These are phyloP conservation scores for Phialophora chinensis DNA, from an alignment of 2,329 filamentous ascomycete genomes.

Conservation along the genomic window DNA sequence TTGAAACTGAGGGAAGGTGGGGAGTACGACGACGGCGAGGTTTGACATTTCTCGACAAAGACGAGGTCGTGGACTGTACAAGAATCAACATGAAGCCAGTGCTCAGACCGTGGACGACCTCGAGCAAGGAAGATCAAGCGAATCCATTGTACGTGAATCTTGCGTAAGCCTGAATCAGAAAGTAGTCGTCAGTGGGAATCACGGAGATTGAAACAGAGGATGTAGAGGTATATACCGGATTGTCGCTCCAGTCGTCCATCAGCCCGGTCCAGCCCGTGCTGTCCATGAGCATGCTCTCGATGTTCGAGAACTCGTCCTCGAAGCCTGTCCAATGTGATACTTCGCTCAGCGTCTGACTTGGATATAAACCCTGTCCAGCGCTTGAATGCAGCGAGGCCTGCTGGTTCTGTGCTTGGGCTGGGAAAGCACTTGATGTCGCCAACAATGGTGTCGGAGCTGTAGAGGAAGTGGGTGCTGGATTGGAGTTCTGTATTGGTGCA, in stretches of 20 bases:
- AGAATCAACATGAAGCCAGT: not conserved
- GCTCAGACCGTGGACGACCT: constrained; percentile 21
- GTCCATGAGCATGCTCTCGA: constrained; percentile 17
- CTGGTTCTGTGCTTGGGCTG: constrained; percentile 4
- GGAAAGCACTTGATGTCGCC: not conserved
- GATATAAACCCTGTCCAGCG: not conserved
- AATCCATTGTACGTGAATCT: constrained; percentile 18
- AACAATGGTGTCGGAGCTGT: not conserved
- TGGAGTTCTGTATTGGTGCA: not conserved
- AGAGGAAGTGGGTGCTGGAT: not conserved
- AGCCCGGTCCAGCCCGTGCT: constrained; percentile 15
- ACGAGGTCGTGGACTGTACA: no score
- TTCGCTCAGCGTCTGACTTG: not conserved
- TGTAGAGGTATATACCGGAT: constrained; percentile 3
- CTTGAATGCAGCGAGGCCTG: constrained; percentile 1
- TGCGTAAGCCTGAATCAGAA: constrained; percentile 7
- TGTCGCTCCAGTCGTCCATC: constrained; percentile 17
- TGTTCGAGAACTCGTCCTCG: constrained; percentile 15
- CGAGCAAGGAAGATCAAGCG: constrained; percentile 2
- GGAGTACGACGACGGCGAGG: no score
- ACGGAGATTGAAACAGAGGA: not conserved
- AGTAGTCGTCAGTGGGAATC: not conserved
- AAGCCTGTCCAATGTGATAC: constrained; percentile 3
- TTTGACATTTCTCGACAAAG: no score
- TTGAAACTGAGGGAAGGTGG: no score